These are phyloP conservation scores for Wallacemonas rigidus DNA, from an alignment of 208 protist genomes.

Conservation along the genomic window DNA sequence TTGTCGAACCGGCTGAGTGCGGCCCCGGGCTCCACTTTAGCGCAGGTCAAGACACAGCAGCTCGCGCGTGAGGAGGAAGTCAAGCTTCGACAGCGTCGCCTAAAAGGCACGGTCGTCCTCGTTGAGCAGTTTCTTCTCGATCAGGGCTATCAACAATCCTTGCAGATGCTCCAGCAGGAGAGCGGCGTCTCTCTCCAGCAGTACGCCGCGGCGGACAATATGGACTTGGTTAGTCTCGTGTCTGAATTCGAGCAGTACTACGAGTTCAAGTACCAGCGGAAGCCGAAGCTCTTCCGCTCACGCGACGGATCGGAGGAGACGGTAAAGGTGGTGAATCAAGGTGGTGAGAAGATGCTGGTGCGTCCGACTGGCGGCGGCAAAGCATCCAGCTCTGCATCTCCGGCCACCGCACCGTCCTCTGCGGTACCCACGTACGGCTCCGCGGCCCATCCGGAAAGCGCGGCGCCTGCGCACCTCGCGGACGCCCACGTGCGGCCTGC, in stretches of 20 bases:
- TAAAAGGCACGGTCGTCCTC: conserved; percentile 81
- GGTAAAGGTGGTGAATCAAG: conserved; percentile 25
- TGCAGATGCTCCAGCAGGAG: conserved; percentile 85
- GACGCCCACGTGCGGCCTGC: conserved; percentile 16
- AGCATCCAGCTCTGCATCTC: neutral
- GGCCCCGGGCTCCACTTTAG: conserved; percentile 65
- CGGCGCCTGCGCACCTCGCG: conserved; percentile 23
- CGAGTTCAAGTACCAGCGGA: conserved; percentile 82
- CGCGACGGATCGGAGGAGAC: conserved; percentile 27
- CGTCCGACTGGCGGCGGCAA: conserved; percentile 23
- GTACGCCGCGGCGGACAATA: conserved; percentile 85
- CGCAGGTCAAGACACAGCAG: conserved; percentile 80
- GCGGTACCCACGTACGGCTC: conserved; percentile 7
- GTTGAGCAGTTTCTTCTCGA: conserved; percentile 85
- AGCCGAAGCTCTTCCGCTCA: conserved; percentile 79
- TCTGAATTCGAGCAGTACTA: conserved; percentile 90
- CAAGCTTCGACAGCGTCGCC: conserved; percentile 59
- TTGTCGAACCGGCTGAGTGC: conserved; percentile 66
- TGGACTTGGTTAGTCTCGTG: conserved; percentile 82
- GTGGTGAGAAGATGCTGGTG: conserved; percentile 46
- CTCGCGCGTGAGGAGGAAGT: conserved; percentile 85
- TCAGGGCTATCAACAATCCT: conserved; percentile 73
- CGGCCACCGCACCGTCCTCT: conserved; percentile 8
- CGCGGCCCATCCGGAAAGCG: conserved; percentile 15
- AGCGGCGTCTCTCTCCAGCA: conserved; percentile 71